These are phyloP conservation scores for Elongisporangium undulatum DNA, from an alignment of 352 stramenopile species.

Conservation along the genomic window DNA sequence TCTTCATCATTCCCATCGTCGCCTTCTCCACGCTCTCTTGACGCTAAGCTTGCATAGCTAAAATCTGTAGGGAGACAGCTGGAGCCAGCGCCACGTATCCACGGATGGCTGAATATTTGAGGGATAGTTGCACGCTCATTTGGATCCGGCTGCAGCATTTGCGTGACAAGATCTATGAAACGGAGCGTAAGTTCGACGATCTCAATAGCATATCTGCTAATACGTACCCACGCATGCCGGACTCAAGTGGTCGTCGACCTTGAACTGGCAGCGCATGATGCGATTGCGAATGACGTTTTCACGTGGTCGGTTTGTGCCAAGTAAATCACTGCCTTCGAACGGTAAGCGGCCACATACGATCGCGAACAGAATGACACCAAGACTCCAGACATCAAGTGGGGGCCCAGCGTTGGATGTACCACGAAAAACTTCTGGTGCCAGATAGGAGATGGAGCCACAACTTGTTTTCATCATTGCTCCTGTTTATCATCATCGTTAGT, in stretches of 20 bases:
- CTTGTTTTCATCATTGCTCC: slow-evolving; percentile 85
- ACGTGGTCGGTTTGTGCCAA: slow-evolving; percentile 63
- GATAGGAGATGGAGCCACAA: slow-evolving; percentile 84
- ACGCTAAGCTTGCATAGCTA: slow-evolving; percentile 8
- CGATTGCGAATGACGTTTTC: slow-evolving; percentile 84
- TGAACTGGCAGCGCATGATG: slow-evolving; percentile 85
- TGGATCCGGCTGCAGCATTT: slow-evolving; percentile 80
- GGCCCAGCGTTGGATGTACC: slow-evolving; percentile 79
- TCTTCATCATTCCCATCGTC: slow-evolving; percentile 41
- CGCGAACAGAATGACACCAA: slow-evolving; percentile 86
- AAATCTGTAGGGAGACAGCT: slow-evolving; percentile 24
- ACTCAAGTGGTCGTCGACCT: slow-evolving; percentile 70
- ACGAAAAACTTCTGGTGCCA: slow-evolving; percentile 84
- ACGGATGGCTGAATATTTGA: slow-evolving; percentile 83
- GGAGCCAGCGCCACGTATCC: slow-evolving; percentile 50
- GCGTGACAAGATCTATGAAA: slow-evolving; percentile 53
- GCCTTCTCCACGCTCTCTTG: slow-evolving; percentile 16
- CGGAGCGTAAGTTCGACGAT: not conserved
- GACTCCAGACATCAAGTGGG: slow-evolving; percentile 89
- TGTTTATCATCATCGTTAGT: not conserved
- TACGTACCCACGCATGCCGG: slow-evolving; percentile 41
- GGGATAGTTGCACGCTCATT: slow-evolving; percentile 78
- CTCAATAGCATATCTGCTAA: not conserved
- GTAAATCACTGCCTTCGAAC: slow-evolving; percentile 79
- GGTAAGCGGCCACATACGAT: slow-evolving; percentile 78